A percentile compares a stretch with the other conserved stretches of the same genome.
These are phyloP conservation scores for Coccomyxa sp. DNA, from an alignment of 139 green algal species.

Conservation along the genomic window DNA sequence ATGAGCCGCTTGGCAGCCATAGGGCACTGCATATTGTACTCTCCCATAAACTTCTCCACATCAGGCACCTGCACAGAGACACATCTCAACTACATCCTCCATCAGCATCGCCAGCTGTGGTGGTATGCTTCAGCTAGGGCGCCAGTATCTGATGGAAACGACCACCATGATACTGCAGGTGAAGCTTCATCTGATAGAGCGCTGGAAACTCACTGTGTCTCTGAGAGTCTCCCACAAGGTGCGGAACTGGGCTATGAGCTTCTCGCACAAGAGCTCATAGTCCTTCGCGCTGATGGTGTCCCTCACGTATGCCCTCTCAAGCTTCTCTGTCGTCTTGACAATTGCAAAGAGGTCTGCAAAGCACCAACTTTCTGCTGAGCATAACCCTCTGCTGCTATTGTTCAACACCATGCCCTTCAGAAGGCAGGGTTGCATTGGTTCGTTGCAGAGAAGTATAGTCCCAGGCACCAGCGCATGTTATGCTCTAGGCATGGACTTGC, in stretches of 20 bases:
- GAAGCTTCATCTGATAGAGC: neutral
- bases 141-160: neutral
- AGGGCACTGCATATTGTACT: conserved; percentile 95
- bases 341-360: conserved; percentile 87
- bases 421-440: too few relatives aligned
- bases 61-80: conserved; percentile 89
- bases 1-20: conserved; percentile 79
- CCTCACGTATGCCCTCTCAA: conserved; percentile 81
- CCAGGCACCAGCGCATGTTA: too few relatives aligned
- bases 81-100: neutral
- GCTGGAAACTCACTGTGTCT: conserved; percentile 37
- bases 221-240: conserved; percentile 76
- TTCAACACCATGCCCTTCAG: too few relatives aligned
- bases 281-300: conserved; percentile 68
- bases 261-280: conserved; percentile 83
- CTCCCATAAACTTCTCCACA: conserved; percentile 81
- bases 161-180: neutral
- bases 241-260: conserved; percentile 89
- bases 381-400: too few relatives aligned
- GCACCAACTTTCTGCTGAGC: too few relatives aligned
- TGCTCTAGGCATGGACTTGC: too few relatives aligned
- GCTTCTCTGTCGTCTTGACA: conserved; percentile 89
- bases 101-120: neutral
- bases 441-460: too few relatives aligned
- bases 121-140: neutral